These are phyloP conservation scores for Dicorynia guianensis DNA, from an alignment of 306 rosid genomes.

Conservation along the genomic window DNA sequence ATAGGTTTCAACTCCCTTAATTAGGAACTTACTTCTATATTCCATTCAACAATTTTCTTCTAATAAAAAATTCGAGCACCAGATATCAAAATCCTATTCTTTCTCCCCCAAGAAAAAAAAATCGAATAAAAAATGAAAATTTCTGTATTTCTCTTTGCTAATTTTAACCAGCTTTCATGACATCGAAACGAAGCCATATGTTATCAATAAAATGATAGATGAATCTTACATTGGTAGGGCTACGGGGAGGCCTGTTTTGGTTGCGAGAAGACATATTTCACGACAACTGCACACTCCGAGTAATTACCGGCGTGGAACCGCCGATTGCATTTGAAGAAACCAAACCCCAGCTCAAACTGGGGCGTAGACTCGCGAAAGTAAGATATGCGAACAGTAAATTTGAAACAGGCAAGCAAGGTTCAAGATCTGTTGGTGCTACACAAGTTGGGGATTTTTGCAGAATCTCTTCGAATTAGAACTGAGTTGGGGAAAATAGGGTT, in stretches of 20 bases:
- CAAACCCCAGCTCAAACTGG: too few relatives aligned
- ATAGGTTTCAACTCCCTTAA: too few relatives aligned
- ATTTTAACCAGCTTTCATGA: too few relatives aligned
- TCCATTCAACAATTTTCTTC: too few relatives aligned
- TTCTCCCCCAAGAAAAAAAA: background rate
- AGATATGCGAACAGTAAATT: too few relatives aligned
- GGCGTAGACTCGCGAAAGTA: too few relatives aligned
- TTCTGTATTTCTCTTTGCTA: too few relatives aligned
- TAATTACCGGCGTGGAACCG: too few relatives aligned
- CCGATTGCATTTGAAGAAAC: too few relatives aligned
- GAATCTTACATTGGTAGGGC: constrained; percentile 65
- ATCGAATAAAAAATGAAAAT: too few relatives aligned
- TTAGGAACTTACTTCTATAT: background rate
- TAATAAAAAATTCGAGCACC: background rate
- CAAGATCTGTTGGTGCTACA: constrained; percentile 6
- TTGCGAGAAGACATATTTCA: constrained; percentile 73
- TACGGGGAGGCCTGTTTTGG: constrained; percentile 85
- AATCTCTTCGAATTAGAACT: constrained; percentile 1
- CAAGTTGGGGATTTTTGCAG: background rate
- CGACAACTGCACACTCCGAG: too few relatives aligned
- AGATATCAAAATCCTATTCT: background rate
- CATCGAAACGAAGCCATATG: background rate
- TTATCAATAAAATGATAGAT: background rate
- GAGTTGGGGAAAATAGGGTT: constrained; percentile 55
- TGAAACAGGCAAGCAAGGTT: too few relatives aligned